A percentile compares a stretch with the other conserved stretches of the same genome.
Evolutionary conservation across 441 rosid genomes (phyloP).

Genomic region (Capsella rubella): DNA sequence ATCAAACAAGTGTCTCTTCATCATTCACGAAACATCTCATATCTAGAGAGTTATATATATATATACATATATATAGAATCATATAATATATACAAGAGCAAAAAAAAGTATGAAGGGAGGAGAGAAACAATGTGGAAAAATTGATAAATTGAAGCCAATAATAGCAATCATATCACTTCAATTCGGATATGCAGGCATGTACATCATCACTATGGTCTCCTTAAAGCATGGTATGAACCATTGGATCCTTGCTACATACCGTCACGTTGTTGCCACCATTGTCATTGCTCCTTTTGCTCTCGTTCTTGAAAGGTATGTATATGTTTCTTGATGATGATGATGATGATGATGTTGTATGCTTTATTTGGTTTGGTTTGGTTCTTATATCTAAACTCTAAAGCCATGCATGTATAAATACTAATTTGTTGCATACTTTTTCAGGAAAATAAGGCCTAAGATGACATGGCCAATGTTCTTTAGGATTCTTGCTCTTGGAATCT

Average conservation of each 20-base stretch:
- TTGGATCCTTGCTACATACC: conserved; percentile 73
- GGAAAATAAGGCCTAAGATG: conserved; percentile 91
- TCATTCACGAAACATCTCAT: conserved; percentile 28
- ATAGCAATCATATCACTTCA: conserved; percentile 77
- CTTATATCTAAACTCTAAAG: neutral
- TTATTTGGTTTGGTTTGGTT: conserved; percentile 28
- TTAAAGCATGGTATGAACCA: conserved; percentile 87
- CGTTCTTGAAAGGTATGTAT: conserved; percentile 61
- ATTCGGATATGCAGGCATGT: conserved; percentile 93
- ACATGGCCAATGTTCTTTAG: conserved; percentile 74
- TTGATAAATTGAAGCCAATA: conserved; percentile 65
- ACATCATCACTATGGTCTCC: conserved; percentile 69
- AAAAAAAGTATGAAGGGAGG: conserved; percentile 33
- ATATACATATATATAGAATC: neutral
- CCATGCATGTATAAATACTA: no score
- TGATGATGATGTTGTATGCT: conserved; percentile 13
- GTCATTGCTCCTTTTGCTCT: conserved; percentile 85
- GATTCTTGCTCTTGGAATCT: conserved; percentile 74
- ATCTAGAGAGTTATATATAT: conserved; percentile 11
- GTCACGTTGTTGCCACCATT: conserved; percentile 79
- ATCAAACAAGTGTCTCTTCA: conserved; percentile 41
- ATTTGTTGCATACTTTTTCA: conserved; percentile 40
- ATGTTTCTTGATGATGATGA: conserved; percentile 13
- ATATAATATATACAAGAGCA: conserved; percentile 11
- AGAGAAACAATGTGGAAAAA: conserved; percentile 46